Conservation (phyloP, 192 early-diverging fungal species). For the Entomortierella chlamydospora region DNA sequence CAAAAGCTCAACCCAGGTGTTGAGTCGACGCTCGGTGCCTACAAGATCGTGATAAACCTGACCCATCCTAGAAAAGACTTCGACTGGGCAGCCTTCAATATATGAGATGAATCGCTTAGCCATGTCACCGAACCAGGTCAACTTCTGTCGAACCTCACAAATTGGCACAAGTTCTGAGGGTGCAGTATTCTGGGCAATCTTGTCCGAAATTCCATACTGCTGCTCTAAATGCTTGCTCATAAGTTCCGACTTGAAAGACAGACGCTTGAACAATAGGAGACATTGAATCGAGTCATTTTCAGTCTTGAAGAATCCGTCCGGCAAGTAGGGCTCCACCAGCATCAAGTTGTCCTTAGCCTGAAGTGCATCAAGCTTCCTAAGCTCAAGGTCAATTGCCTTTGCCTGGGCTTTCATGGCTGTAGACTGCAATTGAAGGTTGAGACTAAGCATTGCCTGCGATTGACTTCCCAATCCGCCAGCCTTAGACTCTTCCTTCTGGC, state of each 20-base stretch:
- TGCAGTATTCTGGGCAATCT: conserved; percentile 62
- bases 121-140: conserved; percentile 75
- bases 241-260: conserved; percentile 86
- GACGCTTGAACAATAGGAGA: conserved; percentile 81
- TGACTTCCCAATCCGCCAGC: conserved; percentile 65
- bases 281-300: conserved; percentile 84
- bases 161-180: conserved; percentile 65
- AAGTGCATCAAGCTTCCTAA: conserved; percentile 85
- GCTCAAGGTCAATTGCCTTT: conserved; percentile 90
- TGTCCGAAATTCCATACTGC: conserved; percentile 66
- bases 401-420: conserved; percentile 87
- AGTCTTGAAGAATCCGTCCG: conserved; percentile 82
- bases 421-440: conserved; percentile 84
- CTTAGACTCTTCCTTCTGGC: conserved; percentile 70
- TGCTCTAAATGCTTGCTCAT: conserved; percentile 79
- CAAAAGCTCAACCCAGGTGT: conserved; percentile 78
- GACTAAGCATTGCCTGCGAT: conserved; percentile 84
- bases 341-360: conserved; percentile 84
- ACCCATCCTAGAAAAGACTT: conserved; percentile 78
- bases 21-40: conserved; percentile 82
- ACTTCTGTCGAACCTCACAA: conserved; percentile 72
- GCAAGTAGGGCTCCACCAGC: conserved; percentile 79
- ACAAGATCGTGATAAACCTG: conserved; percentile 82
- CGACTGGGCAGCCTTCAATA: conserved; percentile 73
- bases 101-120: conserved; percentile 75